Conservation (phyloP, 306 rosid genomes). For the Castanospermum australe region DNA sequence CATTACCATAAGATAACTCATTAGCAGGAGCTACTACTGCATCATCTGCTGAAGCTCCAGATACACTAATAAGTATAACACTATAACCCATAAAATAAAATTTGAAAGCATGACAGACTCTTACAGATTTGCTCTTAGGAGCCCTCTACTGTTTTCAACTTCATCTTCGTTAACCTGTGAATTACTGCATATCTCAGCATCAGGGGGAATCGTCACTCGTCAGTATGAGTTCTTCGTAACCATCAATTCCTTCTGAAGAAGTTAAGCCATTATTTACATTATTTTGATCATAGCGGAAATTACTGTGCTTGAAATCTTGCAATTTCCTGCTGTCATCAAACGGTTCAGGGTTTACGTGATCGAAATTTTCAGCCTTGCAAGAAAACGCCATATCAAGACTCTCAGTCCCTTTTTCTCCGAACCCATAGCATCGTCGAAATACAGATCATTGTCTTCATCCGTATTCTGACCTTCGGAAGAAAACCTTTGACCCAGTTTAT, state of each 20-base stretch:
- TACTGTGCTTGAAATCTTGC: not conserved
- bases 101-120: not conserved
- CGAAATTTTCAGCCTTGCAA: not conserved
- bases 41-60: not conserved
- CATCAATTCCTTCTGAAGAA: constrained; percentile 1
- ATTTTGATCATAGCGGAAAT: too few relatives aligned
- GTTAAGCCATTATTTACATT: not conserved
- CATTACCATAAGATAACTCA: constrained; percentile 17
- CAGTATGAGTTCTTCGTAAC: constrained; percentile 1
- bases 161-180: not conserved
- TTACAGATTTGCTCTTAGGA: constrained; percentile 43
- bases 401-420: not conserved
- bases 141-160: constrained; percentile 11
- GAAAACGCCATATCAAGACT: constrained; percentile 21
- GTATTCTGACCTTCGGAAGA: not conserved
- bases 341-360: not conserved
- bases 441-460: not conserved
- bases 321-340: not conserved
- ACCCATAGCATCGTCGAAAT: not conserved
- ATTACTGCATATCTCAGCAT: constrained; percentile 14
- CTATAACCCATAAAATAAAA: not conserved
- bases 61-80: constrained; percentile 8
- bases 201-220: constrained; percentile 48
- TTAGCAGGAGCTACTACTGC: not conserved
- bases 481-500: not conserved